A percentile compares a stretch with the other conserved stretches of the same genome.
phyloP scores from a whole-genome alignment of 2,329 filamentous ascomycete species.

The Neonectria sp. region DNA sequence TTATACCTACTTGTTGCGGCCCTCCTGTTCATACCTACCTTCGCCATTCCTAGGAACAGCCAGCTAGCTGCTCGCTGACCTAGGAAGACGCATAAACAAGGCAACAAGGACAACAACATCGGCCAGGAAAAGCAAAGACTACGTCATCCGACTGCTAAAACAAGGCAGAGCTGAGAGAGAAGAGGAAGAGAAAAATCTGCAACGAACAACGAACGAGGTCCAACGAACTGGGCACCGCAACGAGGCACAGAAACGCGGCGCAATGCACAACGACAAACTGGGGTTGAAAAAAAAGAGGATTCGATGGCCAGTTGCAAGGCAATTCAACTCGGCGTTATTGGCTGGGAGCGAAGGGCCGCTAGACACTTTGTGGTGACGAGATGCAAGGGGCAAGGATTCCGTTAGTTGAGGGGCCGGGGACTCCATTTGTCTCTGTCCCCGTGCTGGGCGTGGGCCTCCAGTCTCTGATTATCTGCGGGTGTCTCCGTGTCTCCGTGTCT shows the following conservation, averaged over 20 bases:
- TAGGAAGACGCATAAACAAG: not conserved
- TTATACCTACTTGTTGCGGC: too few relatives aligned
- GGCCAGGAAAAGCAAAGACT: not conserved
- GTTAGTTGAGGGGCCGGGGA: slow-evolving; percentile 1
- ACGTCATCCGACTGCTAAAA: not conserved
- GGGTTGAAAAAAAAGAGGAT: slow-evolving; percentile 4
- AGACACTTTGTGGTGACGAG: slow-evolving; percentile 29
- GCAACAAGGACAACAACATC: not conserved
- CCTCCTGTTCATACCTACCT: not conserved
- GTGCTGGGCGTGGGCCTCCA: too few relatives aligned
- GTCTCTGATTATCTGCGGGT: not conserved
- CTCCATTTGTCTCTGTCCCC: slow-evolving; percentile 1
- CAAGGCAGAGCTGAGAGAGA: not conserved
- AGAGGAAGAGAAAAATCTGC: not conserved
- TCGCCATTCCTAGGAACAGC: not conserved
- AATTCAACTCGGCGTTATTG: slow-evolving; percentile 31
- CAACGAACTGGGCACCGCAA: not conserved
- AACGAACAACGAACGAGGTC: not conserved
- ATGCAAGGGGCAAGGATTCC: slow-evolving; percentile 41
- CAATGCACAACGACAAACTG: slow-evolving; percentile 22
- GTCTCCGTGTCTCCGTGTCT: not conserved
- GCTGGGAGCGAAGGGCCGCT: slow-evolving; percentile 20
- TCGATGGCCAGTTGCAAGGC: slow-evolving; percentile 29
- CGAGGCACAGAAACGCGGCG: slow-evolving; percentile 3
- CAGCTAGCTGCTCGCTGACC: too few relatives aligned